Evolutionary conservation across 2,329 filamentous ascomycete genomes (phyloP), one percentile per base, ranked within the genome.

Genomic region (Neofusicoccum umdonicola): DNA sequence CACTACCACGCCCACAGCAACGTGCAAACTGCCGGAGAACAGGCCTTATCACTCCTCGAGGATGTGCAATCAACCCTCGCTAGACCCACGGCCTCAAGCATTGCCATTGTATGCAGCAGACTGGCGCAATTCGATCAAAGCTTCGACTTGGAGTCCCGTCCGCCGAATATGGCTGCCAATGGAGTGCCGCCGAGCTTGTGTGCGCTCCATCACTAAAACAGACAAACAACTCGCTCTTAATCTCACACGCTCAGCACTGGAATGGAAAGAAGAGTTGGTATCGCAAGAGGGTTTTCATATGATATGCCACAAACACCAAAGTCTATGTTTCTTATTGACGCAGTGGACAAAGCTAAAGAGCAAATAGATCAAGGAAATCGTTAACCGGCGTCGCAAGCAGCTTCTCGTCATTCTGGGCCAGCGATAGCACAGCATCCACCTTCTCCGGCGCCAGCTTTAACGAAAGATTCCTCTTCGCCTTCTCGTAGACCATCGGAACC

Each of bases 381-480:
- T 45, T 45, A 7, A 58, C 54, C 8, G 54, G 54, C 19, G 27
- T 58, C 6, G 27, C 12, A 1, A 17, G 13, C 12, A 58, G 12
- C 15, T 51, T 51, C 31, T 22, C 47, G 11, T 51, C 52, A n/a
- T 51, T 34, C 52, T 54, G 37, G 6, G 54, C 54, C 34, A 47
- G 0, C 15, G 9, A 7, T 5, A 54, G 15, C 31, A 54, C 34
- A 6, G 50, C 50, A 17, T 64, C 62, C 2, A 64, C 39, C 42
- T 64, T 57, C 44, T 60, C 42, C 8, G 47, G 42, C 3, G 51
- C 47, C 34, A 62, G 13, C 19, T 50, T 61, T 35, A 58, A 22
- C 13, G 35, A 37, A 50, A 73, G 65, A 51, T 74, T 74, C 60
- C 58, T 66, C 48, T 50, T 52, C 11, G 67, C 67, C 60, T 74